Evolutionary conservation across 2,329 filamentous ascomycete genomes (phyloP).

Genomic region (Colletotrichum higginsianum): DNA sequence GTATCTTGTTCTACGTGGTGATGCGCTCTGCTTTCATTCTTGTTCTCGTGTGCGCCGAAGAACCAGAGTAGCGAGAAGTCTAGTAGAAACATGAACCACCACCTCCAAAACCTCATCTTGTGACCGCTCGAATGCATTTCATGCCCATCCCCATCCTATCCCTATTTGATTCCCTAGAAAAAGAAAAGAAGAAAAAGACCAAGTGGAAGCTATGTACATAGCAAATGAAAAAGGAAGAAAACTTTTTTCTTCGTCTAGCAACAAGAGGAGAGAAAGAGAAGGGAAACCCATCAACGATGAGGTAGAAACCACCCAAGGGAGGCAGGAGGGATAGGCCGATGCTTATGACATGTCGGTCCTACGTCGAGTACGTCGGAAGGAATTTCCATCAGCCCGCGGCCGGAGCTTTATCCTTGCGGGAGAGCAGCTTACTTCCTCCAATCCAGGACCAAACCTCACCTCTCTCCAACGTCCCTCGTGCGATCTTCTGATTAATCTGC

Average conservation of each 20-base stretch:
- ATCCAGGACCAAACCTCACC: not conserved
- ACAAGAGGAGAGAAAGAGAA: conserved; percentile 24
- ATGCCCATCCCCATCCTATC: conserved; percentile 17
- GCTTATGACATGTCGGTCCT: conserved; percentile 15
- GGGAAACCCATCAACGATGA: not conserved
- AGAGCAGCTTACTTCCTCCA: not conserved
- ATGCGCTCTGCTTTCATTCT: conserved; percentile 23
- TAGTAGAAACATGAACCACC: conserved; percentile 35
- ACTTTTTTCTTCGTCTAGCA: conserved; percentile 43
- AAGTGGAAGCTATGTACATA: conserved; percentile 40
- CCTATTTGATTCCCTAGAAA: not conserved
- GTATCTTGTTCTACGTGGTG: not conserved
- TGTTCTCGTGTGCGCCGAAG: conserved; percentile 20
- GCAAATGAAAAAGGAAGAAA: conserved; percentile 22
- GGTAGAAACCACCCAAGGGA: not conserved
- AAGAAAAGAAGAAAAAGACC: conserved; percentile 6
- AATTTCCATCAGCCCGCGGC: conserved; percentile 24
- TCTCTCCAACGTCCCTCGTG: not conserved
- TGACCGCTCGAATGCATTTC: conserved; percentile 42
- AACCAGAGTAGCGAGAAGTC: conserved; percentile 19
- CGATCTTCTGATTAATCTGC: conserved; percentile 21
- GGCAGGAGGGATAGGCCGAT: conserved; percentile 2
- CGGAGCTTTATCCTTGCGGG: not conserved
- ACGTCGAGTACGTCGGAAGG: conserved; percentile 34
- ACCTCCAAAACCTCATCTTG: conserved; percentile 23